Percentiles rank a stretch among this genome's conserved stretches.
phyloP scores from a whole-genome alignment of 371 early-diverging fungal species.

The Lichtheimia corymbifera region DNA sequence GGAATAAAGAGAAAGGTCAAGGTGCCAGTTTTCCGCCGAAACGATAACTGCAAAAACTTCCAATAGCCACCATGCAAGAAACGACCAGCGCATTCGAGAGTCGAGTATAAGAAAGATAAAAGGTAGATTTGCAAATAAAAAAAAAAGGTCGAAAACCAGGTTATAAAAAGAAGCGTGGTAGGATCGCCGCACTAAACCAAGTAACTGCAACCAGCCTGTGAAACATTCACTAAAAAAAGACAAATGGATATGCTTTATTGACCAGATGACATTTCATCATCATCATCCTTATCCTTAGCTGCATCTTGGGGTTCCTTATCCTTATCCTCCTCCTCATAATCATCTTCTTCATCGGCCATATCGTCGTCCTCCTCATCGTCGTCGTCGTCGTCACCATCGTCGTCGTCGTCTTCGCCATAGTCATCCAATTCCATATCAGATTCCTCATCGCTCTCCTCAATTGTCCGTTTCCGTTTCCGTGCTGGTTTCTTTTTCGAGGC shows the following conservation, averaged over 20 bases:
- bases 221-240: too few species aligned
- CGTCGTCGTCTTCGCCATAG: background rate
- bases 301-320: background rate
- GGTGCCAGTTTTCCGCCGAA: too few species aligned
- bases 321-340: background rate
- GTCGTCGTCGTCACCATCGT: constrained; percentile 1
- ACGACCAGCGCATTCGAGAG: too few species aligned
- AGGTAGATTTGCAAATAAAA: too few species aligned
- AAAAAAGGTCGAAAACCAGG: too few species aligned
- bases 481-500: background rate
- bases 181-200: too few species aligned
- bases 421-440: constrained; percentile 4
- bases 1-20: constrained; percentile 28
- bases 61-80: too few species aligned
- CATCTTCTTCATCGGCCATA: constrained; percentile 1
- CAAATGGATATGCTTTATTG: too few species aligned
- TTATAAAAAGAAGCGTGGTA: too few species aligned
- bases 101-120: too few species aligned
- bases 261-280: background rate
- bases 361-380: constrained; percentile 3
- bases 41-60: too few species aligned
- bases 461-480: constrained; percentile 7
- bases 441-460: constrained; percentile 5
- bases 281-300: background rate
- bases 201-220: too few species aligned